Base-by-base conservation (phyloP, 1,284 basidiomycete species). In the Xerocomus nothofagi region DNA sequence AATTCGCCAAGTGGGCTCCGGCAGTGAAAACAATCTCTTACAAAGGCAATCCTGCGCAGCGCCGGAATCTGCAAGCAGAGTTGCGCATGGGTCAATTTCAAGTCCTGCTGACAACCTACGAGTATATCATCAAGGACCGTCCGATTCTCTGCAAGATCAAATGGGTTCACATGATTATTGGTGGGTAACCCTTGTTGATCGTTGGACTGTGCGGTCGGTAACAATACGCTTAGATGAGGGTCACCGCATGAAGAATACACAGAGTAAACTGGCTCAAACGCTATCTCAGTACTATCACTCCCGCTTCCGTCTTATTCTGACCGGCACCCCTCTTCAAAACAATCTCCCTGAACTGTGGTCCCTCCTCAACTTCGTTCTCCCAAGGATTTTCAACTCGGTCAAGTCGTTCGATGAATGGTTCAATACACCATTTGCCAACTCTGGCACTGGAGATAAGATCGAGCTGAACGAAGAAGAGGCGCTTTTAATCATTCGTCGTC, bases 331-430 rank as follows among this genome's bases (percentile, higher is more conserved):
- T 24, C 80, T 99, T 17, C 96, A 98, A 71, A 99, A 99, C 78
- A 99, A 99, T 69, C 82, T 99, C 32, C 96, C 97, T 12, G 97
- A 99, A 71, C 75, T 99, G 34, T 99, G 97, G 97, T 86, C 97
- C 2, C 78, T 99, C 50, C 89, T 99, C 68, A 99, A 99, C 72
- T 99, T 99, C 67, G 96, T 95, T 40, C 77, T 99, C 17, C 97
- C 97, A 20, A 98, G 94, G 74, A 88, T 99, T 66, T 99, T 99
- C 81, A 99, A 99, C 76, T 99, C 96, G 4, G 95, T 98, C 60
- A 98, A 98, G 71, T 97, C 94, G 39, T 99, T 99, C 67, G 97
- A 99, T 66, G 97, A 99, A 68, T 99, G 97, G 97, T 99, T 99
- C 80, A 99, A 99, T 74, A 98, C 96, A 3, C 97, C 97, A 0